Evolutionary conservation across 768 basidiomycete genomes (phyloP).

Genomic region (Pleurotus sapidus): DNA sequence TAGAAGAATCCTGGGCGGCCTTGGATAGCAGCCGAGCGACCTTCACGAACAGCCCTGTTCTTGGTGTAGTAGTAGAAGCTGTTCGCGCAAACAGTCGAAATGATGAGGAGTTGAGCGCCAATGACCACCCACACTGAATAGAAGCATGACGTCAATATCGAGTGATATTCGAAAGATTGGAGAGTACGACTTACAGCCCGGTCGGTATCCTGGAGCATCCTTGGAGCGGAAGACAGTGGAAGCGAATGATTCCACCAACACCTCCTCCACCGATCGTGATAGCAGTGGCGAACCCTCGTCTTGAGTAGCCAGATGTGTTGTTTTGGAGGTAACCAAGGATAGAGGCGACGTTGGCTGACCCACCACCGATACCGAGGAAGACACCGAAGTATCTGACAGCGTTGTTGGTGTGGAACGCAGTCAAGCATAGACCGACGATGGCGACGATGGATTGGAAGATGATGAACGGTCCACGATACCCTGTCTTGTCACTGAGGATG

Average conservation of each 20-base stretch:
- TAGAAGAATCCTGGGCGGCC: slow-evolving; percentile 37
- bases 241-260: slow-evolving; percentile 36
- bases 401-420: slow-evolving; percentile 6
- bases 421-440: slow-evolving; percentile 20
- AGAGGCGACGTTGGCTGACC: not conserved
- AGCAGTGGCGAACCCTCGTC: slow-evolving; percentile 37
- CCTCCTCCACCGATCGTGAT: slow-evolving; percentile 32
- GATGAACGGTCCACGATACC: slow-evolving; percentile 30
- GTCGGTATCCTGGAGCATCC: slow-evolving; percentile 28
- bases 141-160: not conserved
- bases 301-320: slow-evolving; percentile 32
- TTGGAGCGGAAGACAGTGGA: slow-evolving; percentile 32
- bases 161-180: not conserved
- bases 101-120: slow-evolving; percentile 30
- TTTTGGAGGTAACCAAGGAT: slow-evolving; percentile 15
- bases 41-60: slow-evolving; percentile 29
- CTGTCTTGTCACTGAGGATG: slow-evolving; percentile 33
- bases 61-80: slow-evolving; percentile 24
- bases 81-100: slow-evolving; percentile 24
- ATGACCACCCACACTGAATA: slow-evolving; percentile 32
- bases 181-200: not conserved
- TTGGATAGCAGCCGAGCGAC: slow-evolving; percentile 28
- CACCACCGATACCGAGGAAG: slow-evolving; percentile 24
- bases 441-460: slow-evolving; percentile 27
- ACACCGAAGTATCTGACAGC: slow-evolving; percentile 27